phyloP scores from a whole-genome alignment of 2,329 filamentous ascomycete species.

The Elsinoe perseae region DNA sequence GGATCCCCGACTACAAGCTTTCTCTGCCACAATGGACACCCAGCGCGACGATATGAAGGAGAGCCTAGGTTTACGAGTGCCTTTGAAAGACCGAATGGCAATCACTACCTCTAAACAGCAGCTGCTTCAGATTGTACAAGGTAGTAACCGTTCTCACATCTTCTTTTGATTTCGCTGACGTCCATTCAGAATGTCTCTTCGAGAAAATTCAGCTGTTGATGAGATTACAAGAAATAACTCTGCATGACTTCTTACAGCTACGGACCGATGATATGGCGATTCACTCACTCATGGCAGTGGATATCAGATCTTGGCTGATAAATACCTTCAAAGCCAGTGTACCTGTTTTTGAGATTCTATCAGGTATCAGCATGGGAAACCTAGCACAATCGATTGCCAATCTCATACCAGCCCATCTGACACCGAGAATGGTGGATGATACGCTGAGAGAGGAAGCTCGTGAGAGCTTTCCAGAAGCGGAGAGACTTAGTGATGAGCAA shows the following conservation, averaged over 20 bases:
- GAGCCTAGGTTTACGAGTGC: not conserved
- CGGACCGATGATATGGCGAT: conserved; percentile 28
- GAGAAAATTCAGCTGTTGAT: not conserved
- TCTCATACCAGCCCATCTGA: not conserved
- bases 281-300: conserved; percentile 35
- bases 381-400: not conserved
- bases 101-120: not conserved
- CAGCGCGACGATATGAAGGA: not conserved
- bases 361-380: not conserved
- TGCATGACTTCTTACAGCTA: not conserved
- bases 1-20: not conserved
- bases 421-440: not conserved
- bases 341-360: conserved; percentile 40
- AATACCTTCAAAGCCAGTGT: conserved; percentile 40
- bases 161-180: not conserved
- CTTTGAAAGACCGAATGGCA: not conserved
- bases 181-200: not conserved
- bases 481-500: not conserved
- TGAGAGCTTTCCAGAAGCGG: conserved; percentile 2
- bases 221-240: not conserved
- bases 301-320: conserved; percentile 43
- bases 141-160: not conserved
- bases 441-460: not conserved
- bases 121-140: not conserved
- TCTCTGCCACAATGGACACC: not conserved